Evolutionary conservation across 805 yeast genomes (phyloP).

Genomic region (Saccharomycopsis vini): DNA sequence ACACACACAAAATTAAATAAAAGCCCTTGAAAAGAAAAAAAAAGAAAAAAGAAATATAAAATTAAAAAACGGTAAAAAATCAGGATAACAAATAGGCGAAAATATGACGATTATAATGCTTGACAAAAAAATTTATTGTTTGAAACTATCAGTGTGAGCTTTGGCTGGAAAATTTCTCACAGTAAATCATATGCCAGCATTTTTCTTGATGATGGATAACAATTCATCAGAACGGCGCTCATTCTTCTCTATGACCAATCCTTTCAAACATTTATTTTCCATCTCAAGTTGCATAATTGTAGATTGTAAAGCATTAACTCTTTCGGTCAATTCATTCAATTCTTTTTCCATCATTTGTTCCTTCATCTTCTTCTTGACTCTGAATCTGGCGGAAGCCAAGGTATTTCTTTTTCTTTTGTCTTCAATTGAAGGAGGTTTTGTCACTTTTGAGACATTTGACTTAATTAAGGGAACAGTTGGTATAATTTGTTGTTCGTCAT

Average conservation of each 20-base stretch:
- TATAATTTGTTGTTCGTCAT: slow-evolving; percentile 3
- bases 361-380: slow-evolving; percentile 83
- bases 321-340: slow-evolving; percentile 62
- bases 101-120: no score
- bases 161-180: neutral
- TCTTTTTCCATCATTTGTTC: slow-evolving; percentile 85
- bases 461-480: no score
- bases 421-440: neutral
- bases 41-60: no score
- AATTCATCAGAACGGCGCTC: slow-evolving; percentile 33
- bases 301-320: slow-evolving; percentile 56
- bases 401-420: slow-evolving; percentile 84
- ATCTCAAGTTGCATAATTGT: slow-evolving; percentile 78
- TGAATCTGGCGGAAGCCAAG: slow-evolving; percentile 89
- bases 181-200: slow-evolving; percentile 18
- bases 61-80: no score
- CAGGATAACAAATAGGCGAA: no score
- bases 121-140: no score
- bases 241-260: slow-evolving; percentile 75
- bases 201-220: slow-evolving; percentile 30
- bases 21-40: no score
- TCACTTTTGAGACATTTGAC: neutral
- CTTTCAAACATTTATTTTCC: slow-evolving; percentile 83
- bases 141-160: no score
- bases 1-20: no score